Base-by-base conservation (phyloP, 148 eudicot species). In the Amaranthus palmeri region DNA sequence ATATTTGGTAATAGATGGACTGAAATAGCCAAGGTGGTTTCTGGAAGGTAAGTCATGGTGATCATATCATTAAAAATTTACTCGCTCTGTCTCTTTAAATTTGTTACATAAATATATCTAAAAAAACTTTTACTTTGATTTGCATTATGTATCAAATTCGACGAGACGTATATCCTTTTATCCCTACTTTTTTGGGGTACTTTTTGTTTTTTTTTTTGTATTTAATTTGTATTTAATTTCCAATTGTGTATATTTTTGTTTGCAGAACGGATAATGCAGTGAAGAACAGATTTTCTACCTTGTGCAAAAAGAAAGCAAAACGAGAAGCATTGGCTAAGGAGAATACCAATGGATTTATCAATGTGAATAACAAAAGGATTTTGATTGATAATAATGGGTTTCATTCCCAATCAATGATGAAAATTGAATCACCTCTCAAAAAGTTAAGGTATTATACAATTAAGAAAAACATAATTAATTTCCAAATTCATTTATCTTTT, bases 1-100 rank as follows among this genome's bases (percentile, higher is more conserved):
- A 80, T 87, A 67, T 93, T 81, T 82, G 98, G 98, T 46, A 93
- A 93, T 79, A 85, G 92, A 84, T 93, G 98, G 98, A 93, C 98
- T 72, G 98, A 91, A 76, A 93, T 93, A 76, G 98, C 98, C 25
- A 93, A 93, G 86, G 97, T 93, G 72, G 98, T 93, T 65, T 91
- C 98, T 3, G 98, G 98, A 64, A 85, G 98, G 98, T 93, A 85
- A 65, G 68, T 51, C 7, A 57, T 48, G 8, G 17, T 65, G 61
- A 49, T n/a, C n/a, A n/a, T 70, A 40, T 46, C 41, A 5, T 18
- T 25, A 10, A 51, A 36, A 9, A 2, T 13, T 47, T 11, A 5
- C 14, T 69, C 43, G 14, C 12, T 54, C 36, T 1, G 36, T 25
- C 36, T 25, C 36, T 25, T 25, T 25, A 25, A 25, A 25, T 25